Base-by-base conservation (phyloP, 305 asterid genomes). In the Petunia hybrid region DNA sequence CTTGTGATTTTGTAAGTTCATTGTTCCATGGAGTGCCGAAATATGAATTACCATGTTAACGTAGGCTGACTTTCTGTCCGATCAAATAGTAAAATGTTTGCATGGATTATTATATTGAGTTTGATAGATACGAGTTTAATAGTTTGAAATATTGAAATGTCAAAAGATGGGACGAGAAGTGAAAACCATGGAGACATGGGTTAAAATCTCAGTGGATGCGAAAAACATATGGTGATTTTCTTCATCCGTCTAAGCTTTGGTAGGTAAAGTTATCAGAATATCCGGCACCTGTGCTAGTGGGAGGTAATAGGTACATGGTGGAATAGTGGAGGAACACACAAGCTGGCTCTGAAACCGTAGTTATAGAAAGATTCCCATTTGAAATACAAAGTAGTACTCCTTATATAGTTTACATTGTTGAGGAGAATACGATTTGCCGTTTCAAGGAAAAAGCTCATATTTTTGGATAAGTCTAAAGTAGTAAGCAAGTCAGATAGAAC, bases 41-140 rank as follows among this genome's bases (percentile, higher is more conserved):
- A 4, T 74, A 74, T 74, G 64, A 74, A 53, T 36, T 74, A 7
- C 48, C 38, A 36, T 51, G 79, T 69, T 69, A 59, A 45, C 13
- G 38, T 36, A 53, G 64, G 48, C 5, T 2, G n/a, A 38, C 64
- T 74, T 74, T 74, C 64, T 6, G n/a, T 14, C 8, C 6, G 48
- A 74, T 74, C 64, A 53, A 74, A 64, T 36, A 36, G 38, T 74
- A 38, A 74, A 74, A 53, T 53, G 31, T 43, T 74, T 74, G 79
- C n/a, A 74, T 53, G 64, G 79, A 53, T 74, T 13, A 38, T 22
- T 74, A 39, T 56, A 51, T 53, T 53, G 3, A 53, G 46, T 74
- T 53, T 53, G 45, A 74, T 2, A 4, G 64, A 38, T 53, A 53
- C n/a, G 62, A 73, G 61, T n/a, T 73, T 51, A 51, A 57, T 14